Base-by-base conservation (phyloP, 2,329 filamentous ascomycete species). In the Penicillium brevicompactum region DNA sequence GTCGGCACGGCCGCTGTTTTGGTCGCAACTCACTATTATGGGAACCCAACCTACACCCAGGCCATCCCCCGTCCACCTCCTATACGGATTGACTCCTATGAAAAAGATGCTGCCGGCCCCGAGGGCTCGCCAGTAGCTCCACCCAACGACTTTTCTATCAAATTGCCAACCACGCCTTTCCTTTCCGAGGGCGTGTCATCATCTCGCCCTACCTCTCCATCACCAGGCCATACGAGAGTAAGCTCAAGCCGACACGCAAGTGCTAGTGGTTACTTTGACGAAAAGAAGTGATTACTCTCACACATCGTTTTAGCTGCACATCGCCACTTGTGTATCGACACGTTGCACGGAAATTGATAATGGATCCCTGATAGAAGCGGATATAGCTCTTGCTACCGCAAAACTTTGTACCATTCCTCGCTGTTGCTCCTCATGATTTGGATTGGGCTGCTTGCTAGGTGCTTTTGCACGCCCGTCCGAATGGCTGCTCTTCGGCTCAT, bases 1-100 rank as follows among this genome's bases (percentile, higher is more conserved):
- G 58, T 91, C 47, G 94, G 94, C 51, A 92, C 92, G 0, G 79
- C 81, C 10, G 78, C 94, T 46, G 92, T 97, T 8, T 77, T 97
- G 1, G 81, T 85, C 41, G 88, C 92, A 2, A 95, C 91, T 2
- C 97, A 92, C 71, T 80, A 97, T 14, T 97, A 96, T 78, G 91
- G 85, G 57, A 82, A 83, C 5, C 82, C 86, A 1, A 62, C 51
- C 37, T 65, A 63, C 44, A 63, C 53, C 34, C 47, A 57, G 84
- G 91, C 59, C 78, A 55, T 82, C 18, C 80, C 78, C 58, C 80
- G 83, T 51, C 77, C 74, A 30, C 73, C 74, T 13, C 70, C 58
- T 45, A 74, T 80, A 51, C 84, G 86, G 14, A 85, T 90, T 57
- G 87, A 87, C 45, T 85, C 80, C 60, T 92, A 89, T 67, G 91